Base-by-base conservation (phyloP, 148 eudicot species). In the Nyssa sinensis region DNA sequence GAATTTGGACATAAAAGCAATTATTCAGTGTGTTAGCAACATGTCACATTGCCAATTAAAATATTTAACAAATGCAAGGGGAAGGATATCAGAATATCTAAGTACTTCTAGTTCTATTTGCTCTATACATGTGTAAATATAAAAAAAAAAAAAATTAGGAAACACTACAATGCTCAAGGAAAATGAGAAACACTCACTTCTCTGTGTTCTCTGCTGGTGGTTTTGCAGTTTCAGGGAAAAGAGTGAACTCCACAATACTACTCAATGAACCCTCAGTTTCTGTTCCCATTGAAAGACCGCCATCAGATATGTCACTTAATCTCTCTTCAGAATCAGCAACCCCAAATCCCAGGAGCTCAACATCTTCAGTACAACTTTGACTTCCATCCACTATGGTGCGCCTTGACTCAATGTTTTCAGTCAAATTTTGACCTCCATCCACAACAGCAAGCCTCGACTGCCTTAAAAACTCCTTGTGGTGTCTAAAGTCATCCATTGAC, bases 201-300 rank as follows among this genome's bases (percentile, higher is more conserved):
- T 88, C 90, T 32, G 64, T 33, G 73, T 59, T 77, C 60, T 87
- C 91, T n/a, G 81, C 58, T 16, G 86, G 65, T 33, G 78, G 81
- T 73, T 86, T 86, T 47, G 74, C 59, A 12, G 76, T 77, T 80
- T 95, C 97, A 8, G 98, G 97, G 72, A 95, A 95, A 79, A 95
- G 97, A 47, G 97, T 95, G 62, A 86, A 85, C 79, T 90, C 98
- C 32, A 89, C 96, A 41, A 88, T 88, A 77, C 94, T 95, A 66
- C 86, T 83, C 23, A 88, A 78, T 25, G 98, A 92, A 44, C 95
- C 98, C 82, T 95, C 97, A 19, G 97, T 89, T 82, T 95, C 96
- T 21, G 97, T 95, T 65, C 94, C 97, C 97, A 95, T 89, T 13
- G 97, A 92, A 74, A 95, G 96, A 61, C 86, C 98, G 51, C 98